Conservation (phyloP, 805 yeast species). For the Saccharomyces mikatae region DNA sequence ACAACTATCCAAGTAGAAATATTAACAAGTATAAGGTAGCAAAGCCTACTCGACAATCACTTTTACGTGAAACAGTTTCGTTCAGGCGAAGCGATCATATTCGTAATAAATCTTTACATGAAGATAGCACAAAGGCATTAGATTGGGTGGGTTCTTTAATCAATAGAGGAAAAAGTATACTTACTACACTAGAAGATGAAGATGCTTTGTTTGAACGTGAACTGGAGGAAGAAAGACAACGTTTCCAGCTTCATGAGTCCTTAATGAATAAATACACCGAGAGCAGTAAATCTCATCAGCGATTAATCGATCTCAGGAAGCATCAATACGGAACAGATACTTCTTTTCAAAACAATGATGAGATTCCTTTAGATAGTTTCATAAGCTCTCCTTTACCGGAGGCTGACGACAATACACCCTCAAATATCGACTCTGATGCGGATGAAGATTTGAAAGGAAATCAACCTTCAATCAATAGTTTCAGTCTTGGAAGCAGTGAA, state of each 20-base stretch:
- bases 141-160: slow-evolving; percentile 13
- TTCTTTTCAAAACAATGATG: slow-evolving; percentile 13
- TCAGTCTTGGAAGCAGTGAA: not conserved
- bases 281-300: not conserved
- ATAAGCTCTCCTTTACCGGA: not conserved
- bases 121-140: slow-evolving; percentile 7
- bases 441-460: not conserved
- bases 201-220: slow-evolving; percentile 9
- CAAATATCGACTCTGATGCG: not conserved
- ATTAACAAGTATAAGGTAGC: not conserved
- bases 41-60: not conserved
- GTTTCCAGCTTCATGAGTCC: slow-evolving; percentile 1
- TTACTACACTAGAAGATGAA: slow-evolving; percentile 11
- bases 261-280: not conserved
- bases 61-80: not conserved
- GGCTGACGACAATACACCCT: not conserved
- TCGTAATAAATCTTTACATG: not conserved
- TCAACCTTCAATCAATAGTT: not conserved
- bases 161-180: slow-evolving; percentile 12
- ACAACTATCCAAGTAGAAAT: not conserved
- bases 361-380: not conserved
- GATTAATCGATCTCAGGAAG: not conserved
- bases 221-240: slow-evolving; percentile 6
- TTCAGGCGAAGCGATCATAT: not conserved
- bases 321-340: slow-evolving; percentile 14